Evolutionary conservation across 23 red algal species (phyloP), one percentile per base, ranked within the genome.

Genomic region (Gracilaria domingensis): DNA sequence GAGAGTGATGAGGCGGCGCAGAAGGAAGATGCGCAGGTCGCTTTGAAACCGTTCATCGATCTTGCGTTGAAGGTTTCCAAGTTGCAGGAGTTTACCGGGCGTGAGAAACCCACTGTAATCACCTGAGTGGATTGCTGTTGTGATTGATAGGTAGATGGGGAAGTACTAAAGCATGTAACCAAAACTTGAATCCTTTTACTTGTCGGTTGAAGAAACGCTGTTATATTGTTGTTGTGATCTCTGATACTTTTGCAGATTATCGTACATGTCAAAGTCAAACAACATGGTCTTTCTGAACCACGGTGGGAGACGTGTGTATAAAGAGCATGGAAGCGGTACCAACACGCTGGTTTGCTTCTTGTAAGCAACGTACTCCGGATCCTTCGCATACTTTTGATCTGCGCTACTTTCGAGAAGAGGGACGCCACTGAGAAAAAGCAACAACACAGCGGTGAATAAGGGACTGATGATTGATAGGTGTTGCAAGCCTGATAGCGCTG

Each of bases 51-150:
- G 8, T 77, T 96, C 40, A 84, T 96, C 59, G 84, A 95, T 8
- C 57, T 96, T 45, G 97, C 94, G 32, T 79, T 96, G 48, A 32
- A 81, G 24, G 87, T 98, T 9, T 82, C 81, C 29, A 85, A 83
- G 34, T 32, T 98, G 28, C 33, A 88, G 66, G 86, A 87, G 72
- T 95, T 98, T 44, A 98, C 92, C 8, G 96, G 92, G 4, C 91
- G 96, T n/a, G 70, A 91, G 17, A 70, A 75, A 36, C 96, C 96
- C 16, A 95, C 84, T 23, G 96, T 95, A 30, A 95, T 98, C 32
- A 92, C 89, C 33, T 92, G 65, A 92, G 45, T 17, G 0, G 30
- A 69, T 18, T n/a, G 64, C 17, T 34, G 11, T 32, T 6, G 21
- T 12, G 24, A 32, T 4, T 32, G 26, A 7, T 65, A n/a, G 2